Evolutionary conservation across 345 rosid species (phyloP), one percentile per base, ranked within the genome.

Genomic region (Eucalyptus cladocalyx): DNA sequence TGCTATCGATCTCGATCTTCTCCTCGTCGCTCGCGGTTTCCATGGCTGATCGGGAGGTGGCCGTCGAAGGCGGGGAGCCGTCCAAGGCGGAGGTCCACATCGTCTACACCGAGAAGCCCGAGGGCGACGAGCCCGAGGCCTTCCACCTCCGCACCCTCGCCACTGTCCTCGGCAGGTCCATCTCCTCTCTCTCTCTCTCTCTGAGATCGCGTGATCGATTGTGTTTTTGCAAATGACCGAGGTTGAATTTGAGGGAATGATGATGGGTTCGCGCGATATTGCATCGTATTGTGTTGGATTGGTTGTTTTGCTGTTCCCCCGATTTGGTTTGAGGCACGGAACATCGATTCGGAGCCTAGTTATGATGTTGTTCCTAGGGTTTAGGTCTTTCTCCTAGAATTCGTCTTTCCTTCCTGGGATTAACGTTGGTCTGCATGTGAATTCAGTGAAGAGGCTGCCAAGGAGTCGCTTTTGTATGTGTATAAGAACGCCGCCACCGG

Each of bases 401-500:
- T 72, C 45, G 45, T 21, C 5, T 72, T 72, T 32, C 21, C 60
- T 86, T 85, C 13, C 24, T n/a, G 69, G 45, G 15, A 88, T 42
- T 30, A 28, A 67, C 37, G 50, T 67, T 47, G 51, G 50, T 69
- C 32, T 24, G 37, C 67, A 51, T 85, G 53, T 81, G 32, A 4
- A 72, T 83, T 60, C 90, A 94, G 98, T 87, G 98, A 96, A 87
- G 94, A 96, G 85, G 96, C 97, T 83, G 99, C 99, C 23, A 96
- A 94, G 91, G 94, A 94, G 34, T 96, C 98, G 72, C 86, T 98
- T 87, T 26, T 98, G 50, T 97, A 97, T 88, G 95, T 96, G 86
- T 97, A 98, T 90, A 95, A 95, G 94, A 91, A 91, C 2, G 98
- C 98, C 80, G 98, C 99, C 4, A 93, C 95, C 67, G 98, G 99